Evolutionary conservation across 192 early-diverging fungal species (phyloP), one percentile per base, ranked within the genome.

Genomic region (Lobulomyces angularis): DNA sequence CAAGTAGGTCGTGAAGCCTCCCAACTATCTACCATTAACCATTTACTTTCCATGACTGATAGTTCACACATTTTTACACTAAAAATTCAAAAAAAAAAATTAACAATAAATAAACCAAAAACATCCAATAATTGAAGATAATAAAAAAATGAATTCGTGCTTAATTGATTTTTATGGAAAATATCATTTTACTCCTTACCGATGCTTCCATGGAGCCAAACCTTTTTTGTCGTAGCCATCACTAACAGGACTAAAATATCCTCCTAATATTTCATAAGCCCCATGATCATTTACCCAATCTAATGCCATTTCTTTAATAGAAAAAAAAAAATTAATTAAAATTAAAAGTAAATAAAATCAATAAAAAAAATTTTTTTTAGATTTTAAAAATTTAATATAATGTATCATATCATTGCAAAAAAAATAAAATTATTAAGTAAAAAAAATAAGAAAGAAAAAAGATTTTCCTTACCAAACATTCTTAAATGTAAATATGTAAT

Each of bases 21-120:
- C 91, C 91, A 98, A 35, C 72, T 65, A 65, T 98, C 94, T 11
- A 94, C 88, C 85, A 91, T 92, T 18, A 98, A 56, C 86, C 88
- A 98, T n/a, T 71, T 59, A 31, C 71, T 82, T 37, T 78, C 75
- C 43, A 83, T 71, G 0, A 82, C 78, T 2, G 89, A 91, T 26
- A 86, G 54, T 46, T 87, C 71, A 64, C 89, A 93, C 94, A 98
- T 98, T 17, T 67, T 59, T 7, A 96, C 87, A 18, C n/a, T n/a
- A n/a, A n/a, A n/a, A n/a, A n/a, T n/a, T n/a, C n/a, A n/a, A n/a
- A n/a, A n/a, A n/a, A n/a, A n/a, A n/a, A n/a, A n/a, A n/a, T n/a
- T n/a, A n/a, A n/a, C n/a, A n/a, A n/a, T n/a, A n/a, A n/a, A n/a
- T n/a, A n/a, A n/a, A n/a, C n/a, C n/a, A n/a, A n/a, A n/a, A n/a